Evolutionary conservation across 2,329 filamentous ascomycete species (phyloP).

Genomic region (Cladosporium sp.): DNA sequence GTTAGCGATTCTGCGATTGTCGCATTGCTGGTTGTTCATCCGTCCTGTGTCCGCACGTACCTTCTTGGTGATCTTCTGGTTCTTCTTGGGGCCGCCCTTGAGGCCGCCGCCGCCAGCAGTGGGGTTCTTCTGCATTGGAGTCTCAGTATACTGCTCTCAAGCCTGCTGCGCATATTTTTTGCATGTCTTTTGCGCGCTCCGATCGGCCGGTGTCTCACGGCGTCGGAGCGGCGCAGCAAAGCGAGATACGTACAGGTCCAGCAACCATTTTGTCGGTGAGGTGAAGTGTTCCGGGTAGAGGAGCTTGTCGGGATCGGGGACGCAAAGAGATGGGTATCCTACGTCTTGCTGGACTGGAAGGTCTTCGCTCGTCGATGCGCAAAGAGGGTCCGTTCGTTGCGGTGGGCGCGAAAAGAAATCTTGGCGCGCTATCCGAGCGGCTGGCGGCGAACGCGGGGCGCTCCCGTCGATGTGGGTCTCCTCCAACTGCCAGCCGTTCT

Average conservation of each 20-base stretch:
- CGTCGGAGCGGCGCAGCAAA: constrained; percentile 80
- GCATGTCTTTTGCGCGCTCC: constrained; percentile 8
- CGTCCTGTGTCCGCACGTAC: constrained; percentile 35
- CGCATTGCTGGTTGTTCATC: not conserved
- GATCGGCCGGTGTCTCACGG: constrained; percentile 25
- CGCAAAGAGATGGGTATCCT: constrained; percentile 91
- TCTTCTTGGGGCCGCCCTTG: constrained; percentile 39
- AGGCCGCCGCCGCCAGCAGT: constrained; percentile 31
- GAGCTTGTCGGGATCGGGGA: constrained; percentile 31
- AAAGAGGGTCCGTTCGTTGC: not conserved
- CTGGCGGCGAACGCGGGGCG: not conserved
- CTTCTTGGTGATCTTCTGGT: constrained; percentile 79
- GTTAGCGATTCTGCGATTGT: not conserved
- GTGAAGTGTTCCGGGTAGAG: constrained; percentile 24
- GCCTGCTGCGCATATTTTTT: constrained; percentile 69
- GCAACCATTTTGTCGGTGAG: constrained; percentile 67
- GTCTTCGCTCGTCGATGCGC: not conserved
- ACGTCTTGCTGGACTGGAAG: constrained; percentile 46
- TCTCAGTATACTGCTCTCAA: constrained; percentile 37
- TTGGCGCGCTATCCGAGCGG: not conserved
- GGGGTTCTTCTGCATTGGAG: constrained; percentile 51
- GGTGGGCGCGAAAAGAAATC: not conserved
- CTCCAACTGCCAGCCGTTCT: no score
- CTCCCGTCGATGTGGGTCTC: not conserved
- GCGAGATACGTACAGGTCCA: constrained; percentile 84